Evolutionary conservation across 2,329 filamentous ascomycete genomes (phyloP).

Genomic region (Neofusicoccum umdonicola): DNA sequence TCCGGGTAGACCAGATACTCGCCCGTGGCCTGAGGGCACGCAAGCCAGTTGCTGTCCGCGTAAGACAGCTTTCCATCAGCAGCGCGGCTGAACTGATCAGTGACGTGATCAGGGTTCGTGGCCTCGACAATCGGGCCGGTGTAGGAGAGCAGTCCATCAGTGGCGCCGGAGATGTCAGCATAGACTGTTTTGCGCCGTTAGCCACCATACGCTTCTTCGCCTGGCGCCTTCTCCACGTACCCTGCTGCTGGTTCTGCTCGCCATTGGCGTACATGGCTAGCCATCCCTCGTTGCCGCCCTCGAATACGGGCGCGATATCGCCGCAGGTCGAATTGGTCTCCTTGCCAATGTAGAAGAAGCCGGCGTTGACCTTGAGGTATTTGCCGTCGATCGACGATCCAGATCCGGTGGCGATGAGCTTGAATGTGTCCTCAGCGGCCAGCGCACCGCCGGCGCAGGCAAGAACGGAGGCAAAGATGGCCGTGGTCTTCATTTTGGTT

Average conservation of each 20-base stretch:
- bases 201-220: too few species aligned
- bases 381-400: neutral
- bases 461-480: neutral
- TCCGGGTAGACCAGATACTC: too few species aligned
- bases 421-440: neutral
- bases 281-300: neutral
- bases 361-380: neutral
- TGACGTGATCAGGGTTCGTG: neutral
- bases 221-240: neutral
- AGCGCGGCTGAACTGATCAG: neutral
- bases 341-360: constrained; percentile 3
- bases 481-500: constrained; percentile 5
- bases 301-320: neutral
- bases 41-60: too few species aligned
- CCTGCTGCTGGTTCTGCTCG: constrained; percentile 1
- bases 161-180: constrained; percentile 1
- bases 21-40: too few species aligned
- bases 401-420: neutral
- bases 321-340: constrained; percentile 3
- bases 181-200: neutral
- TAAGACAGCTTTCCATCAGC: too few species aligned
- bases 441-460: neutral
- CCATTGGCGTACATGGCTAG: neutral
- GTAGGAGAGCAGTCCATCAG: neutral
- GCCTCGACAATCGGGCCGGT: neutral